Conservation (phyloP, 495 filamentous ascomycete genomes). For the Lasiosphaeriaceae sp. region DNA sequence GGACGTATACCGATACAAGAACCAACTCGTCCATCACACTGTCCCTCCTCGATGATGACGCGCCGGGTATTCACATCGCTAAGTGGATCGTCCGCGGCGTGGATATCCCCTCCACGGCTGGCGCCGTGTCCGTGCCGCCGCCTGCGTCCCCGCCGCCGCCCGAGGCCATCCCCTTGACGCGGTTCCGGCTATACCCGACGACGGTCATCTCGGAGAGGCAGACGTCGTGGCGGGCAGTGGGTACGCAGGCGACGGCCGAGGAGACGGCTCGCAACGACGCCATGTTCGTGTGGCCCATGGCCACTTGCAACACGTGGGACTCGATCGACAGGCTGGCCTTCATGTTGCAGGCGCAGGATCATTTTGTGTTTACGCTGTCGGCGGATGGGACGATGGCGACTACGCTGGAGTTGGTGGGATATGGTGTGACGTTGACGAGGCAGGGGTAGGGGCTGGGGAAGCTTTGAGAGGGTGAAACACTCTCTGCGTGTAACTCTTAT, state of each 20-base stretch:
- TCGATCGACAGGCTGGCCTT: slow-evolving; percentile 33
- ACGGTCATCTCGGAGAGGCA: slow-evolving; percentile 16
- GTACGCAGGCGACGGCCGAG: slow-evolving; percentile 19
- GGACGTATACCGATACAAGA: slow-evolving; percentile 31
- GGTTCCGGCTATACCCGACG: slow-evolving; percentile 28
- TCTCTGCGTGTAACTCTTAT: too few relatives aligned
- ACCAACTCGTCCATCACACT: slow-evolving; percentile 45
- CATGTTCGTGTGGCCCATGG: slow-evolving; percentile 21
- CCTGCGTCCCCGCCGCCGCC: too few relatives aligned
- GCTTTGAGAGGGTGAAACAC: too few relatives aligned
- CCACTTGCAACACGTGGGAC: slow-evolving; percentile 29
- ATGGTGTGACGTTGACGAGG: slow-evolving; percentile 5
- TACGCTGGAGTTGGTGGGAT: slow-evolving; percentile 11
- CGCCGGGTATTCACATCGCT: slow-evolving; percentile 37
- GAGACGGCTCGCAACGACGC: slow-evolving; percentile 21
- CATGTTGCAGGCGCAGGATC: slow-evolving; percentile 7
- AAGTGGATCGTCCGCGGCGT: slow-evolving; percentile 39
- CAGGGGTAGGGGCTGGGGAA: background rate
- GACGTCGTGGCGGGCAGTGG: slow-evolving; percentile 28
- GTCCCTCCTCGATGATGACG: slow-evolving; percentile 38
- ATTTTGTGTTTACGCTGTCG: slow-evolving; percentile 16
- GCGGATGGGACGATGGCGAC: slow-evolving; percentile 6
- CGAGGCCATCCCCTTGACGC: too few relatives aligned
- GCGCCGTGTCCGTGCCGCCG: too few relatives aligned
- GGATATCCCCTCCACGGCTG: too few relatives aligned